Percentiles rank a stretch among this genome's conserved stretches.
These are phyloP conservation scores for Echium plantagineum DNA, from an alignment of 257 asterid genomes.

Conservation along the genomic window DNA sequence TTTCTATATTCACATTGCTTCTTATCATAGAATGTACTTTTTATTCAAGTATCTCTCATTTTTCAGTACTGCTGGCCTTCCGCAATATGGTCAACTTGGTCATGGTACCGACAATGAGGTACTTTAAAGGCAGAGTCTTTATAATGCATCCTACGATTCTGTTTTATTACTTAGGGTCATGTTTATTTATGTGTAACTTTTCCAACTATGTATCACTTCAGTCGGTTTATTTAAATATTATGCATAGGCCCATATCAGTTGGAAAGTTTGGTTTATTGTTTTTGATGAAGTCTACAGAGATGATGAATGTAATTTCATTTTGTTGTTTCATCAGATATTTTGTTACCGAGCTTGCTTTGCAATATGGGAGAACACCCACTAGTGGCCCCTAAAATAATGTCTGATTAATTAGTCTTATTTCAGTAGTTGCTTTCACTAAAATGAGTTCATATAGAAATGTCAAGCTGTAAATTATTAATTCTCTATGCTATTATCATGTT, in stretches of 20 bases:
- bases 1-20: not conserved
- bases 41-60: slow-evolving; percentile 19
- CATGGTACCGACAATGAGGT: slow-evolving; percentile 97
- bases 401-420: too few relatives aligned
- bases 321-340: too few relatives aligned
- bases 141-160: not conserved
- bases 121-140: not conserved
- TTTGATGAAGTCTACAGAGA: too few relatives aligned
- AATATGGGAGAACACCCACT: too few relatives aligned
- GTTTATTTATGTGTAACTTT: not conserved
- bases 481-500: too few relatives aligned
- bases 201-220: not conserved
- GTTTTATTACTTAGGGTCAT: not conserved
- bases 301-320: too few relatives aligned
- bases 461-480: too few relatives aligned
- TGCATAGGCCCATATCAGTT: not conserved
- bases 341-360: too few relatives aligned
- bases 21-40: slow-evolving; percentile 5
- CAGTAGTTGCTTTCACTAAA: too few relatives aligned
- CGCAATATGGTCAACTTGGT: slow-evolving; percentile 97
- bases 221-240: not conserved
- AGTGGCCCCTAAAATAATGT: too few relatives aligned
- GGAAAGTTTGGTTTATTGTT: not conserved
- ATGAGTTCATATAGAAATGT: too few relatives aligned
- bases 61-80: slow-evolving; percentile 89